Evolutionary conservation across 2,329 filamentous ascomycete species (phyloP), one percentile per base, ranked within the genome.

Genomic region (Trichoderma harzianum): DNA sequence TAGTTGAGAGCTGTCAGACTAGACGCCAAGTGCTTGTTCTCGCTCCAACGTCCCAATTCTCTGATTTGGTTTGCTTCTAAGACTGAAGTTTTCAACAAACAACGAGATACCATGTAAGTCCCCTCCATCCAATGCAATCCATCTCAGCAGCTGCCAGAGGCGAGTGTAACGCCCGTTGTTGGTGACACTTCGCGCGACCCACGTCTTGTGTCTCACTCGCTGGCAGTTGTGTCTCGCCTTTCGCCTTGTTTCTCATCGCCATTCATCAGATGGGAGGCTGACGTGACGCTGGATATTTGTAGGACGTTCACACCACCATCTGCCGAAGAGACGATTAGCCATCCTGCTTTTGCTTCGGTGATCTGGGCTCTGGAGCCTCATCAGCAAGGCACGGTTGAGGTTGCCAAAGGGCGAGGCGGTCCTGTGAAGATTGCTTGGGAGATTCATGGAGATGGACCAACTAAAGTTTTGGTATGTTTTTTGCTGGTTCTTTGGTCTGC

Each of bases 341-440:
- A 92, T 76, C 90, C 91, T 0, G 89, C 92, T 63, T 95, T 88
- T 76, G 83, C 86, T 5, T 87, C 91, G 62, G 87, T 89, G 2
- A 84, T 90, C 80, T 95, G 91, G 91, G 84, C 88, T 32, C 87
- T 97, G 26, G 86, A 90, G 76, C 91, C 93, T 6, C 86, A 89
- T 62, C 84, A 85, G 53, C 85, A 86, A 64, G 93, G 91, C 5
- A 86, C 86, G 57, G 78, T 89, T 7, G 81, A 88, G 3, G 92
- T 93, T 32, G 93, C 91, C n/a, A 84, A 87, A 70, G 88, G 84
- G 47, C 87, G 92, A 76, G 92, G 93, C 74, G 93, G 93, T 2
- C 93, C 93, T 24, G 84, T 97, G 75, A 87, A 92, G 60, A 89
- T 97, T 67, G 86, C 89, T 68, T 97, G 93, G 86, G 92, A 96